Evolutionary conservation across 352 stramenopile genomes (phyloP), one percentile per base, ranked within the genome.

Genomic region (Phytophthora foliorum): DNA sequence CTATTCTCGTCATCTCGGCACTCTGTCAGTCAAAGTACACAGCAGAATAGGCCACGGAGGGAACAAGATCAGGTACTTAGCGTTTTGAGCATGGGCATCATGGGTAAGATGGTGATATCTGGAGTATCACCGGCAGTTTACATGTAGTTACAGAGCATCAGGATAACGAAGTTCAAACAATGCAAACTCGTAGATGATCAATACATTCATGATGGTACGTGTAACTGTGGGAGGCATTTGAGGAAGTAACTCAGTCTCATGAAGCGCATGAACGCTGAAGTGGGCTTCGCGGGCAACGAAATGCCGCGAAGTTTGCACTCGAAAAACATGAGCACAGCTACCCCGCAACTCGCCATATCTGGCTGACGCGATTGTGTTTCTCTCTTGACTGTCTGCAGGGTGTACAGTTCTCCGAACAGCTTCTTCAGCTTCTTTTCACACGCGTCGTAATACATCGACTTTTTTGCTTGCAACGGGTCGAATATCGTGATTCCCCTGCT

Each of bases 221-320:
- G 34, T 3, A 55, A 5, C 52, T 59, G 41, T 1, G 38, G 6
- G 14, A 52, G 36, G 24, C 38, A 51, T 24, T 61, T 61, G 6
- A 52, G 53, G 13, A 61, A 16, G 38, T 44, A 61, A 7, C 53
- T 39, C 17, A 61, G 38, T 52, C 53, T 25, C 4, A 61, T 8
- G 2, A 61, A 42, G 22, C 53, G 38, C 3, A 52, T 17, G 14
- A 27, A 4, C 10, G 38, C 17, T 19, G 16, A 17, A 31, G 10
- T 63, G 25, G 31, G 7, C 3, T 54, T 49, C 1, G 10, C 8
- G 48, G 42, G 55, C 31, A 65, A 31, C 1, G 7, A 19, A 24
- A 60, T 44, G 3, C 25, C 36, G 3, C 31, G 31, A 9, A 38
- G 5, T 16, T 14, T 38, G 24, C 42, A 54, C 44, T 46, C 41